phyloP scores from a whole-genome alignment of 1,139 yeast species.

The Yamadazyma sp. region DNA sequence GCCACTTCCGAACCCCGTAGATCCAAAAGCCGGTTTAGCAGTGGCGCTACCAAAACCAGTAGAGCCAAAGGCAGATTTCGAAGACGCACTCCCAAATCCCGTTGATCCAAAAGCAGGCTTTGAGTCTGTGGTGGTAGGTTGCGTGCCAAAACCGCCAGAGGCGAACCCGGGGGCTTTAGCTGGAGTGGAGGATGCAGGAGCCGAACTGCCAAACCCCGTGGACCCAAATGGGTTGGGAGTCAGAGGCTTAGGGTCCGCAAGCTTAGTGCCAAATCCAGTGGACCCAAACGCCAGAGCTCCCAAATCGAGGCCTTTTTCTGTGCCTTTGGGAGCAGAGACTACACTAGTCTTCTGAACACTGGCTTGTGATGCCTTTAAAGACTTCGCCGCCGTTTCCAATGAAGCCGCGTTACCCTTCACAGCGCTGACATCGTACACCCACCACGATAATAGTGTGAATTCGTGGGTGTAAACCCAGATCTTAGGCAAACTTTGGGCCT shows the following conservation, averaged over 20 bases:
- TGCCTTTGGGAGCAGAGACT: background rate
- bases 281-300: conserved; percentile 3
- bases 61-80: conserved; percentile 16
- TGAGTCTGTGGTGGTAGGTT: conserved; percentile 5
- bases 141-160: conserved; percentile 18
- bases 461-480: conserved; percentile 60
- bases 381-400: conserved; percentile 19
- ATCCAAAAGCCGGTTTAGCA: conserved; percentile 11
- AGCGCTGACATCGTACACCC: conserved; percentile 55
- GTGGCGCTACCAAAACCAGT: conserved; percentile 11
- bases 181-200: too few relatives aligned
- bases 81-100: conserved; percentile 5
- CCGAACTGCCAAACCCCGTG: conserved; percentile 4
- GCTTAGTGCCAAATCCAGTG: conserved; percentile 4
- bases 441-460: conserved; percentile 66
- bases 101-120: conserved; percentile 12
- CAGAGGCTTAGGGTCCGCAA: background rate
- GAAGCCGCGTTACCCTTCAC: conserved; percentile 31
- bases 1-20: conserved; percentile 7
- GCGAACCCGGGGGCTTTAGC: conserved; percentile 9
- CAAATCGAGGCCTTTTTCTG: background rate
- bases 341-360: background rate
- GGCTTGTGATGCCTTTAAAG: background rate
- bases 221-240: conserved; percentile 5
- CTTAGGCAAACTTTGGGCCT: conserved; percentile 56